Percentiles rank a stretch among this genome's conserved stretches.
These are phyloP conservation scores for Afroboletus lepidellus DNA, from an alignment of 1,284 basidiomycete species.

Conservation along the genomic window DNA sequence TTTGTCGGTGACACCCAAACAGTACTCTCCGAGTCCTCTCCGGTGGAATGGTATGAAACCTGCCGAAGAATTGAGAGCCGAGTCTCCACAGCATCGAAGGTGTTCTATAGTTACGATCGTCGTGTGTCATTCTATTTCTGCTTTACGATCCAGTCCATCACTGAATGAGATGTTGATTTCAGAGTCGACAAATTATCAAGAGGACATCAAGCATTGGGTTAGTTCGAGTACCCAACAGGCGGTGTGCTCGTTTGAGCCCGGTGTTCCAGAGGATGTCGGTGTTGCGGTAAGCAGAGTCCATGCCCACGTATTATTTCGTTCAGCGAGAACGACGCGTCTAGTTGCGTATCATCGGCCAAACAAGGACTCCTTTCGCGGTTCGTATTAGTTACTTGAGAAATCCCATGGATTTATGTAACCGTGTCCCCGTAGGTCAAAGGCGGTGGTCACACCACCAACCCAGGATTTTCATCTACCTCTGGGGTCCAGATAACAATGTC, in stretches of 20 bases:
- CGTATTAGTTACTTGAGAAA: neutral
- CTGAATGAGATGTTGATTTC: neutral
- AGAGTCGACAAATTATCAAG: neutral
- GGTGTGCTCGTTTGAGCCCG: conserved; percentile 52
- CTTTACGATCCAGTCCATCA: neutral
- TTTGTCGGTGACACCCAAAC: neutral
- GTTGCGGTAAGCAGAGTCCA: conserved; percentile 36
- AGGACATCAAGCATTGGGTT: conserved; percentile 48
- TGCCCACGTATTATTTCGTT: neutral
- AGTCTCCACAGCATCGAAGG: neutral
- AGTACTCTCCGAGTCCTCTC: neutral
- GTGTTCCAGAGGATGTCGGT: conserved; percentile 44
- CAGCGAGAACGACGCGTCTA: neutral
- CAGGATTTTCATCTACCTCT: conserved; percentile 33
- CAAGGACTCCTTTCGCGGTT: conserved; percentile 14
- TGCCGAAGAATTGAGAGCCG: conserved; percentile 2
- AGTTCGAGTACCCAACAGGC: conserved; percentile 42
- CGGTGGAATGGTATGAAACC: neutral
- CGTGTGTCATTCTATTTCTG: neutral
- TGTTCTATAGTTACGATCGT: neutral
- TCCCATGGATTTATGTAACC: neutral
- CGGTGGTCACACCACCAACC: conserved; percentile 18
- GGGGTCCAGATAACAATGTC: conserved; percentile 58
- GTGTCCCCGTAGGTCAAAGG: conserved; percentile 12
- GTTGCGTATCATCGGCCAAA: conserved; percentile 11